Evolutionary conservation across 805 yeast genomes (phyloP).

Genomic region (Alloascoidea hylecoeti): DNA sequence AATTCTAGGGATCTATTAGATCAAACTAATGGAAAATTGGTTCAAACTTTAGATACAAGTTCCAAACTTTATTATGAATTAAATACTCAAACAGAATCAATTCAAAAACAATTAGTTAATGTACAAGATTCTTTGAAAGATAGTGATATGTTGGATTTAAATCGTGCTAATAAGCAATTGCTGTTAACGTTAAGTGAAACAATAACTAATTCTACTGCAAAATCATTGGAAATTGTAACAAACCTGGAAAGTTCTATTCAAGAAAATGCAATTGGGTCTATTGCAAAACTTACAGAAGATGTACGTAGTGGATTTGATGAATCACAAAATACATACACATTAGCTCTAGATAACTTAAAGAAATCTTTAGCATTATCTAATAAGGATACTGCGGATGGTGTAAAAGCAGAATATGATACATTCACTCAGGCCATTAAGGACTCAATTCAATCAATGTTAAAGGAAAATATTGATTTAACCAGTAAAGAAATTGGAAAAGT

Average conservation of each 20-base stretch:
- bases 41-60: not conserved
- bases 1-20: not conserved
- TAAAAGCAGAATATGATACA: not conserved
- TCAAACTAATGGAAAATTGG: constrained; percentile 1
- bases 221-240: not conserved
- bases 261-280: not conserved
- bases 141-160: not conserved
- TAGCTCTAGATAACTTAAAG: not conserved
- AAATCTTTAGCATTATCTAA: not conserved
- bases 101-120: not conserved
- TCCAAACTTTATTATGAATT: not conserved
- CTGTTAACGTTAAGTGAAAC: not conserved
- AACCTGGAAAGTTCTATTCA: not conserved
- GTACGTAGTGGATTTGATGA: not conserved
- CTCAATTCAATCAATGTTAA: not conserved
- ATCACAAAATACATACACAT: too few species aligned
- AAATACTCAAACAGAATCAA: not conserved
- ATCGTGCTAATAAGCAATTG: not conserved
- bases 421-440: too few species aligned
- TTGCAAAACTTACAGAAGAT: not conserved
- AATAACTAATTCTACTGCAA: too few species aligned
- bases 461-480: not conserved
- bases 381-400: not conserved
- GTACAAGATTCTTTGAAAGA: not conserved
- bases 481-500: not conserved